Percentiles rank a stretch among this genome's conserved stretches.
phyloP scores from a whole-genome alignment of 495 filamentous ascomycete genomes.

The Talaromyces trachyspermus region DNA sequence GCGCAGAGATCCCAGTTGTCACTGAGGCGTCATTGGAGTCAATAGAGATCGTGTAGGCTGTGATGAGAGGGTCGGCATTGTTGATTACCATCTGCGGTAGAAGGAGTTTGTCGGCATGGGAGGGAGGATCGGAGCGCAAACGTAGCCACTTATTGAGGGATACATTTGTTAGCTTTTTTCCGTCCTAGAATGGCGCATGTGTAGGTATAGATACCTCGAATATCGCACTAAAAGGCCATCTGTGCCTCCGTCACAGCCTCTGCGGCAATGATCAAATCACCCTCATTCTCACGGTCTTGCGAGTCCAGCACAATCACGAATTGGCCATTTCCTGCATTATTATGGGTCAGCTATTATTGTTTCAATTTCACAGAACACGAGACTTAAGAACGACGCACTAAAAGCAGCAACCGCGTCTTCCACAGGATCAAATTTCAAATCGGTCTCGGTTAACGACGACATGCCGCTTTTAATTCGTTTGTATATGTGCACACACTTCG shows the following conservation, averaged over 20 bases:
- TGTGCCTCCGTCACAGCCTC: slow-evolving; percentile 77
- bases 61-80: slow-evolving; percentile 79
- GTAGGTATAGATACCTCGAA: slow-evolving; percentile 40
- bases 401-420: slow-evolving; percentile 79
- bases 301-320: slow-evolving; percentile 95
- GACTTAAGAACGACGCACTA: slow-evolving; percentile 46
- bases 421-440: slow-evolving; percentile 67
- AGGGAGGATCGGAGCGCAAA: slow-evolving; percentile 78
- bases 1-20: slow-evolving; percentile 84
- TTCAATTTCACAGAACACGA: background rate
- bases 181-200: too few species aligned
- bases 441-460: slow-evolving; percentile 29
- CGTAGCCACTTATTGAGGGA: slow-evolving; percentile 62
- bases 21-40: slow-evolving; percentile 65
- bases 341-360: slow-evolving; percentile 11
- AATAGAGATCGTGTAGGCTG: slow-evolving; percentile 84
- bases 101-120: slow-evolving; percentile 55
- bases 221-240: slow-evolving; percentile 94
- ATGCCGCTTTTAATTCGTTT: slow-evolving; percentile 16
- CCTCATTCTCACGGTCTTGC: slow-evolving; percentile 89
- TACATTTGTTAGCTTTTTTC: background rate
- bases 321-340: slow-evolving; percentile 63
- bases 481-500: slow-evolving; percentile 4
- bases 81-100: slow-evolving; percentile 85
- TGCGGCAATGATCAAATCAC: slow-evolving; percentile 93